phyloP scores from a whole-genome alignment of 305 asterid genomes.

The Stenogyne calaminthoides region DNA sequence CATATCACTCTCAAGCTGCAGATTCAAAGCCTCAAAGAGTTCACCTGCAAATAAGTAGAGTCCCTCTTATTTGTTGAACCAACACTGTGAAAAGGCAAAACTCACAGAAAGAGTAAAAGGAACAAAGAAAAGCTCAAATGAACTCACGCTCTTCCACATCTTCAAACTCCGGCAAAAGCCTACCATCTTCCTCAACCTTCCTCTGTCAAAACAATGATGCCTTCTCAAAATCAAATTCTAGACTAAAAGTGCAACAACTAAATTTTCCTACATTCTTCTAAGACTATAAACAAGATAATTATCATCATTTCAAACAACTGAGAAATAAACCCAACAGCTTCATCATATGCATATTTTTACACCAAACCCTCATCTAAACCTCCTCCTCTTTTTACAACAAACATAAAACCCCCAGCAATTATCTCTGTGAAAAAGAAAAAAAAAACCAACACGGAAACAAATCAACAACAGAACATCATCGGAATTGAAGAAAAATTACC shows the following conservation, averaged over 20 bases:
- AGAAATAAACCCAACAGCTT: background rate
- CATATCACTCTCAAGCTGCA: conserved; percentile 81
- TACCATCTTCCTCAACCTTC: conserved; percentile 73
- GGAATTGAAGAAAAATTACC: conserved; percentile 36
- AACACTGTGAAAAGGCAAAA: background rate
- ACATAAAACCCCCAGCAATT: background rate
- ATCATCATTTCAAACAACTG: background rate
- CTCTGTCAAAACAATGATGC: conserved; percentile 50
- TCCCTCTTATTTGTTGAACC: background rate
- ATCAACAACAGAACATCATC: background rate
- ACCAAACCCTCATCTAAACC: background rate
- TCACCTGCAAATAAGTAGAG: conserved; percentile 57
- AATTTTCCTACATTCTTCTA: background rate
- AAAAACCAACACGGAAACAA: background rate
- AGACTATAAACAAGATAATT: conserved; percentile 12
- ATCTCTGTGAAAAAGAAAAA: background rate
- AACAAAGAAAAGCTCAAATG: background rate
- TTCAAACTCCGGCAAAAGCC: conserved; percentile 79
- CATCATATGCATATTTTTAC: background rate
- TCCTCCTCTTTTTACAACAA: background rate
- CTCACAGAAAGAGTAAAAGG: background rate
- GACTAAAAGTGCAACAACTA: background rate
- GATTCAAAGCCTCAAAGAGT: conserved; percentile 69
- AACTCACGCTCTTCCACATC: conserved; percentile 85
- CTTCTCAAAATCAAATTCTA: conserved; percentile 14